phyloP scores from a whole-genome alignment of 1,284 basidiomycete species.

The Trichosporon coremiiforme region DNA sequence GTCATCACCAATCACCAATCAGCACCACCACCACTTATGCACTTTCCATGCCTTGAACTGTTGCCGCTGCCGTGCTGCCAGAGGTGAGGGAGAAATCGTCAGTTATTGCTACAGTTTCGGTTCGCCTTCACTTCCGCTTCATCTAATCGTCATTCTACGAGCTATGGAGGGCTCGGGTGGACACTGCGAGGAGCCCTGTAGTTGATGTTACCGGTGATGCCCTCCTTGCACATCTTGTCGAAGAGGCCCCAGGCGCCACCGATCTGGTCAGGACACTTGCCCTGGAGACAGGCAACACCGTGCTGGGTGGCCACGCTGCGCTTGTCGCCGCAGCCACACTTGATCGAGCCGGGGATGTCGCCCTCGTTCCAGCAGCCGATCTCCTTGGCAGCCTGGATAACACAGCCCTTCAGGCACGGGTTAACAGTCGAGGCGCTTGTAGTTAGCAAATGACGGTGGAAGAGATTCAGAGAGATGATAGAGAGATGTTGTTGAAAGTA shows the following conservation, averaged over 20 bases:
- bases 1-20: not conserved
- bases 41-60: not conserved
- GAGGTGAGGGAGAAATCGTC: too few relatives aligned
- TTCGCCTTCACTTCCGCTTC: not conserved
- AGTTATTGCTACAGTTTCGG: too few relatives aligned
- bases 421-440: not conserved
- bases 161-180: not conserved
- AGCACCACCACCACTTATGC: conserved; percentile 17
- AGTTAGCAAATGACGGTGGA: not conserved
- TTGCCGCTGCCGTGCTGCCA: not conserved
- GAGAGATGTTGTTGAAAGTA: not conserved
- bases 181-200: not conserved
- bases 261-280: not conserved
- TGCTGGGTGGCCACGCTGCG: not conserved
- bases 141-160: not conserved
- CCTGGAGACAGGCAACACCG: not conserved
- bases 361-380: not conserved
- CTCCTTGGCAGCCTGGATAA: not conserved
- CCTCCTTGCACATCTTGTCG: conserved; percentile 14
- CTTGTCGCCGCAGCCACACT: conserved; percentile 9
- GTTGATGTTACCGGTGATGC: not conserved
- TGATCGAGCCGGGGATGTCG: conserved; percentile 3
- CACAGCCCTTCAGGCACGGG: not conserved
- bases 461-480: not conserved
- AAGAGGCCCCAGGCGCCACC: not conserved